A percentile compares a stretch with the other conserved stretches of the same genome.
Evolutionary conservation across 495 filamentous ascomycete genomes (phyloP).

Genomic region (Saxispiralis lemnorum): DNA sequence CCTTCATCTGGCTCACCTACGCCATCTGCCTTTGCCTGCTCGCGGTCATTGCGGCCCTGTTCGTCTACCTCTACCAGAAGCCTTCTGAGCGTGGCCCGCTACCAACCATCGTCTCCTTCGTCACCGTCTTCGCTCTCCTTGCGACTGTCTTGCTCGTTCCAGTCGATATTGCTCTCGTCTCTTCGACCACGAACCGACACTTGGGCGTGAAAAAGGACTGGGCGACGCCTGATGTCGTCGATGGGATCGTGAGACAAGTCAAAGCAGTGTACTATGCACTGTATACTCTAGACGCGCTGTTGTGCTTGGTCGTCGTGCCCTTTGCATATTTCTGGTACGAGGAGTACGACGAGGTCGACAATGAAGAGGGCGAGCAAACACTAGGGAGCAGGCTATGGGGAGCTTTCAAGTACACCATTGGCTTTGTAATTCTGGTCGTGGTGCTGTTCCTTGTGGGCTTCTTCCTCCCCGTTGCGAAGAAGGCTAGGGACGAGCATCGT

Average conservation of each 20-base stretch:
- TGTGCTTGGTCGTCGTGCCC: conserved; percentile 79
- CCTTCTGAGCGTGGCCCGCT: conserved; percentile 66
- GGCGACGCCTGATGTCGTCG: conserved; percentile 64
- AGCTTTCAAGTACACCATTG: conserved; percentile 77
- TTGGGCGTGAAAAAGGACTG: conserved; percentile 81
- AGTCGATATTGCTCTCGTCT: conserved; percentile 87
- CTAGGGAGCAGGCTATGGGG: conserved; percentile 52
- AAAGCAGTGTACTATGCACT: conserved; percentile 82
- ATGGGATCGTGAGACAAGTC: conserved; percentile 57
- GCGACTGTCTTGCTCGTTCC: conserved; percentile 85
- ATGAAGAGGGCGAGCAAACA: conserved; percentile 58
- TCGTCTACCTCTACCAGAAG: conserved; percentile 73
- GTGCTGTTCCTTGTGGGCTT: conserved; percentile 83
- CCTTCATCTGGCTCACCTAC: conserved; percentile 85
- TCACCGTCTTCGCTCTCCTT: conserved; percentile 70
- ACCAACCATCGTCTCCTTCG: conserved; percentile 65
- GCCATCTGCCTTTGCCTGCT: conserved; percentile 57
- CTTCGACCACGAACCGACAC: conserved; percentile 59
- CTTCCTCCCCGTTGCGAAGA: conserved; percentile 59
- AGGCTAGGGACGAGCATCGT: conserved; percentile 34
- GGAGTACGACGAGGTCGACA: conserved; percentile 77
- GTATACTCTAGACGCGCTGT: conserved; percentile 77
- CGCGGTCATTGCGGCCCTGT: conserved; percentile 54
- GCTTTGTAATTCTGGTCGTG: conserved; percentile 59
- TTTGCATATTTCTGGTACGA: conserved; percentile 98